Base-by-base conservation (phyloP, 2,329 filamentous ascomycete species). In the Grosmannia penicillata region DNA sequence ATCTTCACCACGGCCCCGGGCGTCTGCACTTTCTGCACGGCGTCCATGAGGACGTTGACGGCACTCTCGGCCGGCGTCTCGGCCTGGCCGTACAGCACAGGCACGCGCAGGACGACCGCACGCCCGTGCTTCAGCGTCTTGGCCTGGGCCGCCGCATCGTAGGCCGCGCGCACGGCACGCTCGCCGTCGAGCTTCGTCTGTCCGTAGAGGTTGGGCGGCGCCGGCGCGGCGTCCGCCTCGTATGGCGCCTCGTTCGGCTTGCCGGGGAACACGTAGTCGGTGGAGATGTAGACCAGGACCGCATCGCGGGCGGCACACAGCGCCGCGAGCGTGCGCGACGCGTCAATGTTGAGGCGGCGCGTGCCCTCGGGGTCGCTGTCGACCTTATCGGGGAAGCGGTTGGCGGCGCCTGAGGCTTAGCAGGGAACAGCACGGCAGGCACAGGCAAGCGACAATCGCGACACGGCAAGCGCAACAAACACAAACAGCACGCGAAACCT, bases 371-470 rank as follows among this genome's bases (percentile, higher is more conserved):
- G 86, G 54, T 94, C 75, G 46, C 73, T 70, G 49, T 86, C 80
- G 52, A 86, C 89, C 53, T 81, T 80, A 58, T 94, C 86, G 3
- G 87, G 86, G 51, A 80, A 93, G 44, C 84, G 76, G 57, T 93
- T 87, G 33, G 86, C 86, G 29, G 86, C 87, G 53, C 82, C 38
- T 40, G 19, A 15, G 8, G n/a, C n/a, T 4, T 11, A 18, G 21
- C 7, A 22, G 9, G 4, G 15, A 24, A 21, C 8, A 35, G 11
- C n/a, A n/a, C n/a, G n/a, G n/a, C n/a, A n/a, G n/a, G n/a, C n/a
- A n/a, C n/a, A n/a, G n/a, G n/a, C n/a, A n/a, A n/a, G n/a, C n/a
- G n/a, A n/a, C n/a, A n/a, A n/a, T n/a, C n/a, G n/a, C n/a, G n/a
- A n/a, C n/a, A n/a, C n/a, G n/a, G n/a, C n/a, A n/a, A n/a, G n/a